A percentile compares a stretch with the other conserved stretches of the same genome.
phyloP scores from a whole-genome alignment of 495 filamentous ascomycete species.

The Hyaloscypha finlandica region DNA sequence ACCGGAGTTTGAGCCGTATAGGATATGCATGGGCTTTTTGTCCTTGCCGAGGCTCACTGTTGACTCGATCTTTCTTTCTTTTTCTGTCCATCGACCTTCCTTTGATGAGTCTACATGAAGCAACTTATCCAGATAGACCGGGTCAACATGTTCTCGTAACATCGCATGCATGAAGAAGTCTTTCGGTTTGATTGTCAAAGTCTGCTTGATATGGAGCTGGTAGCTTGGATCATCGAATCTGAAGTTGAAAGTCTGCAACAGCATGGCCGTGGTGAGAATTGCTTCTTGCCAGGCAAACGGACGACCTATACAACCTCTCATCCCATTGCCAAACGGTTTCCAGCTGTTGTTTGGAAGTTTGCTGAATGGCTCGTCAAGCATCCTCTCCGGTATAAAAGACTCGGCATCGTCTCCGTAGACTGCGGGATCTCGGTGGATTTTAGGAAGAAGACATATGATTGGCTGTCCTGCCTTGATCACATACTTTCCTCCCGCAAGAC shows the following conservation, averaged over 20 bases:
- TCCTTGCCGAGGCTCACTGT: slow-evolving; percentile 20
- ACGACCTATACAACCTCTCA: slow-evolving; percentile 53
- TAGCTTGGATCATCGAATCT: slow-evolving; percentile 58
- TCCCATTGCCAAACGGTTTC: slow-evolving; percentile 66
- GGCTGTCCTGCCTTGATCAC: slow-evolving; percentile 55
- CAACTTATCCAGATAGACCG: slow-evolving; percentile 55
- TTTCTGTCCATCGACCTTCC: slow-evolving; percentile 10
- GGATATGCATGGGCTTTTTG: slow-evolving; percentile 59
- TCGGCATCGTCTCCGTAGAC: slow-evolving; percentile 56
- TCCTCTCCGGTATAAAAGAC: slow-evolving; percentile 63
- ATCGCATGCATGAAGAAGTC: slow-evolving; percentile 68
- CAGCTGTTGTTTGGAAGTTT: slow-evolving; percentile 54
- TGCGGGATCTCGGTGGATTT: slow-evolving; percentile 50
- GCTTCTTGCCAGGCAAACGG: slow-evolving; percentile 68
- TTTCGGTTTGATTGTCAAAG: slow-evolving; percentile 75
- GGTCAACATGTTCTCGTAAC: slow-evolving; percentile 58
- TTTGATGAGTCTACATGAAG: slow-evolving; percentile 35
- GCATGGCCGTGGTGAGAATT: slow-evolving; percentile 51
- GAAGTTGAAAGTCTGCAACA: slow-evolving; percentile 67
- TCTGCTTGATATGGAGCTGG: slow-evolving; percentile 66
- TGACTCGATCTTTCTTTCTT: slow-evolving; percentile 27
- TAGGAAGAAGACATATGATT: slow-evolving; percentile 54
- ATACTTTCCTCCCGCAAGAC: slow-evolving; percentile 68
- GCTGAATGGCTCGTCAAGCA: slow-evolving; percentile 63
- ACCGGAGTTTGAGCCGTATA: slow-evolving; percentile 74